Evolutionary conservation across 2,329 filamentous ascomycete species (phyloP).

Genomic region (Chaetomium sp.): DNA sequence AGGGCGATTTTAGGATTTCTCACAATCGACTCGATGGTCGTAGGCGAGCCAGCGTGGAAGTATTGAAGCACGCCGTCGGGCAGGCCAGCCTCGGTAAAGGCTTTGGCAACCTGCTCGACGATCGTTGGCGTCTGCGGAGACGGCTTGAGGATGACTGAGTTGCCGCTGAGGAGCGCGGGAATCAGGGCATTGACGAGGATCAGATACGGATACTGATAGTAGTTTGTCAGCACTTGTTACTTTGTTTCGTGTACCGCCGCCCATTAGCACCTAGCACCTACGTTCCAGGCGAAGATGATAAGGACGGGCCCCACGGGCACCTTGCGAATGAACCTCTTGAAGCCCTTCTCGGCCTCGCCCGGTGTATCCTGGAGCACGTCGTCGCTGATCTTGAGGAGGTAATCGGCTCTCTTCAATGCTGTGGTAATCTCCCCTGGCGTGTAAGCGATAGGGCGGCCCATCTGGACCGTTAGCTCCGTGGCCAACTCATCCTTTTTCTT

Average conservation of each 20-base stretch:
- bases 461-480: constrained; percentile 86
- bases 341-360: constrained; percentile 82
- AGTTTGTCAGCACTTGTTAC: constrained; percentile 9
- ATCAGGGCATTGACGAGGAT: constrained; percentile 91
- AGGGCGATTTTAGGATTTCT: constrained; percentile 74
- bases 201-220: constrained; percentile 81
- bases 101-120: constrained; percentile 76
- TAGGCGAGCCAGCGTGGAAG: constrained; percentile 83
- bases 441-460: constrained; percentile 91
- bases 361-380: constrained; percentile 78
- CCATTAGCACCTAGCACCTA: constrained; percentile 48
- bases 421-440: constrained; percentile 82
- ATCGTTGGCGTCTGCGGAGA: constrained; percentile 94
- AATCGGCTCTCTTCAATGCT: constrained; percentile 81
- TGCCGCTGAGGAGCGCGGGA: constrained; percentile 86
- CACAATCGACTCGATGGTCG: constrained; percentile 75
- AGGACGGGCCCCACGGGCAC: constrained; percentile 84
- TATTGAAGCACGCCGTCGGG: constrained; percentile 85
- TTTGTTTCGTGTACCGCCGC: neutral
- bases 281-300: constrained; percentile 95
- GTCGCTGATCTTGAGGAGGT: constrained; percentile 79
- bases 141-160: constrained; percentile 90
- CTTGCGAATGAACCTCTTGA: constrained; percentile 88
- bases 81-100: constrained; percentile 79
- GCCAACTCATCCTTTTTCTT: constrained; percentile 78